Evolutionary conservation across 345 rosid genomes (phyloP).

Genomic region (Acer negundo): DNA sequence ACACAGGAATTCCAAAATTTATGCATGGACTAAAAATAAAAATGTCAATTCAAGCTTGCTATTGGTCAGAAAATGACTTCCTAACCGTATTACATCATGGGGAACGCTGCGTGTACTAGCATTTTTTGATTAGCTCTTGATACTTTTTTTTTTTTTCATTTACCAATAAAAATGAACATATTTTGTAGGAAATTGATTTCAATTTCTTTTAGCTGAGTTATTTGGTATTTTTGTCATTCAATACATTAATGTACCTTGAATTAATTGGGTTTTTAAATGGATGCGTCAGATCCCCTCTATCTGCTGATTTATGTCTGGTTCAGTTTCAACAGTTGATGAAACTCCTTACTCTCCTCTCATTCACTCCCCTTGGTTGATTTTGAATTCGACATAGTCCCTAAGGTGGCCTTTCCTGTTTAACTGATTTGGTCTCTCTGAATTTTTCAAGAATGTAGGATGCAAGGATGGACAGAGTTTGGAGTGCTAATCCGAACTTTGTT

Average conservation of each 20-base stretch:
- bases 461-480: not conserved
- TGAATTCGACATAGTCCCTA: not conserved
- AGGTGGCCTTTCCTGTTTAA: not conserved
- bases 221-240: not conserved
- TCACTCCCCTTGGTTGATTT: not conserved
- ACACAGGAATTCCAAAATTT: not conserved
- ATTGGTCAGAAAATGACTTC: not conserved
- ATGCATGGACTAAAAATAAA: not conserved
- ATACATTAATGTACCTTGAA: not conserved
- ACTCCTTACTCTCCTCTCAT: not conserved
- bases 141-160: not conserved
- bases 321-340: not conserved
- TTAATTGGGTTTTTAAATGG: not conserved
- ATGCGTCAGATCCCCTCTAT: not conserved
- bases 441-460: not conserved
- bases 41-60: slow-evolving; percentile 6
- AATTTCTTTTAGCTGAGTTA: not conserved
- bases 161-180: not conserved
- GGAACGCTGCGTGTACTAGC: not conserved
- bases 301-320: no score
- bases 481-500: not conserved
- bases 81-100: not conserved
- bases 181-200: not conserved
- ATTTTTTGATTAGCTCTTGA: not conserved
- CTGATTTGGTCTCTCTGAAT: not conserved